Evolutionary conservation across 441 rosid species (phyloP), one percentile per base, ranked within the genome.

Genomic region (Lepidium campestre): DNA sequence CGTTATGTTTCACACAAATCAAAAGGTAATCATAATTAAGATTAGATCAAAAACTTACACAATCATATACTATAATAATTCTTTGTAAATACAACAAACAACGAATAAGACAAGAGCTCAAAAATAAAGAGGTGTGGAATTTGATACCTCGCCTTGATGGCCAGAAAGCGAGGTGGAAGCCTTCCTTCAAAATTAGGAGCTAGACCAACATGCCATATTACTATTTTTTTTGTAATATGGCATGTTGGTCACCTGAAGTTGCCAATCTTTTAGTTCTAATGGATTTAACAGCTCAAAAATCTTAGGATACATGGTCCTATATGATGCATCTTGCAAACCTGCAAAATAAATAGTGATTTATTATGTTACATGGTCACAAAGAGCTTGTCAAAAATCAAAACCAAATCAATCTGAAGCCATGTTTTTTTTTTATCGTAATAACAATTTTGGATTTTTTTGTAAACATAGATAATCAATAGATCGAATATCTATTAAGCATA

Each of bases 241-340:
- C n/a, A n/a, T n/a, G n/a, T n/a, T n/a, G n/a, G 48, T 46, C 66
- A 90, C 97, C 91, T 93, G 97, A 73, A 93, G 89, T 64, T 93
- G 98, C 97, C 96, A 93, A 65, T 79, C 85, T 56, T 86, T 88
- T 54, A 90, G 70, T 44, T 85, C 87, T 78, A 93, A 73, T 19
- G 92, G 83, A 78, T 90, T 82, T 45, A 67, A 72, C n/a, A 88
- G 87, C 82, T 93, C 98, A 57, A 80, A 85, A 70, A 90, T 79
- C 70, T 82, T 82, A 65, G 86, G 85, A 75, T 57, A 78, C 18
- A n/a, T n/a, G n/a, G n/a, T n/a, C n/a, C n/a, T 86, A 70, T 77
- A 87, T 41, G 91, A 91, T 39, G 75, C 74, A n/a, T n/a, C n/a
- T n/a, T n/a, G n/a, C n/a, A n/a, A 75, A 91, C 83, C 97, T 93